phyloP scores from a whole-genome alignment of 192 early-diverging fungal species.

The Podila clonocystis region DNA sequence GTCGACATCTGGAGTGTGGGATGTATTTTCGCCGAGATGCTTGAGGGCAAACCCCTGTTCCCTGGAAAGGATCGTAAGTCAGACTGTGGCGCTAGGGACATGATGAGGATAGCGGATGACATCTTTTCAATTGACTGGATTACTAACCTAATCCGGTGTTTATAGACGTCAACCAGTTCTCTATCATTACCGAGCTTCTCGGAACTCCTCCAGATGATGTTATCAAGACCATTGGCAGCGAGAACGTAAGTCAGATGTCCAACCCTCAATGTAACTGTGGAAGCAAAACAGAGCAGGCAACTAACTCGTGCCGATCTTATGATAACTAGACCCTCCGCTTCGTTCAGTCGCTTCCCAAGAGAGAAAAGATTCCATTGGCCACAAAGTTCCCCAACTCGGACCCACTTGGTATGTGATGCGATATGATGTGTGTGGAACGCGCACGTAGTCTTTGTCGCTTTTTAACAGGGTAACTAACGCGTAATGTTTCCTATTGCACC shows the following conservation, averaged over 20 bases:
- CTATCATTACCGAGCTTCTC: slow-evolving; percentile 77
- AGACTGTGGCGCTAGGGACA: neutral
- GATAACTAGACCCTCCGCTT: slow-evolving; percentile 58
- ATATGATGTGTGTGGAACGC: too few species aligned
- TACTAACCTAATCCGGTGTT: neutral
- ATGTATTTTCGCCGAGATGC: slow-evolving; percentile 96
- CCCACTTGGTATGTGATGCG: slow-evolving; percentile 59
- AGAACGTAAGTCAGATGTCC: neutral
- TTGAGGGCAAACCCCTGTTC: slow-evolving; percentile 93
- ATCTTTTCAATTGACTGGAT: too few species aligned
- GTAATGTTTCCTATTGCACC: neutral
- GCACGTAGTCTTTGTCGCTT: neutral
- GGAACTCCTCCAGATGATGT: slow-evolving; percentile 92
- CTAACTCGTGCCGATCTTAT: too few species aligned
- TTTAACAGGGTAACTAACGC: too few species aligned
- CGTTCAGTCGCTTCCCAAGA: slow-evolving; percentile 86
- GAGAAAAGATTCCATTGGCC: slow-evolving; percentile 83
- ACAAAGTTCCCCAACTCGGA: slow-evolving; percentile 86
- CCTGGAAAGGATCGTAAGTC: slow-evolving; percentile 92
- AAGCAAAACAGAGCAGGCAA: too few species aligned
- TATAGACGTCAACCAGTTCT: slow-evolving; percentile 69
- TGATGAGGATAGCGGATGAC: too few species aligned
- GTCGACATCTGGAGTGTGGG: slow-evolving; percentile 97
- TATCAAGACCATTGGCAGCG: slow-evolving; percentile 53
- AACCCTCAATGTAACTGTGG: too few species aligned